A percentile compares a stretch with the other conserved stretches of the same genome.
These are phyloP conservation scores for Scedosporium apiospermum DNA, from an alignment of 2,329 filamentous ascomycete genomes.

Conservation along the genomic window DNA sequence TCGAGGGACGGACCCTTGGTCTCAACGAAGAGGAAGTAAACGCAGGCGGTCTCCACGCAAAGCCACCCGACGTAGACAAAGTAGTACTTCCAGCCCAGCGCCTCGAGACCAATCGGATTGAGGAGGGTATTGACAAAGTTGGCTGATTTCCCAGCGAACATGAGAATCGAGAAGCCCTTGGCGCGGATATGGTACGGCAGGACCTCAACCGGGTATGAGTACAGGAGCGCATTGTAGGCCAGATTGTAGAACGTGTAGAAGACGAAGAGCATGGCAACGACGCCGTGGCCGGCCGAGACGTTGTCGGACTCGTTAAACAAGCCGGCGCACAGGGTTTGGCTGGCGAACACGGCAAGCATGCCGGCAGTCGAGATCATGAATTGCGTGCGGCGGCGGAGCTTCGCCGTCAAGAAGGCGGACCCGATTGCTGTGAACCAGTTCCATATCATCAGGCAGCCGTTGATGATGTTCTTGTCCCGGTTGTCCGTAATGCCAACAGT, in stretches of 20 bases:
- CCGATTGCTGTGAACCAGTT: constrained; percentile 28
- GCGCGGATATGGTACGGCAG: constrained; percentile 43
- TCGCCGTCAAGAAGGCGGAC: constrained; percentile 31
- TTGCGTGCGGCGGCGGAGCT: constrained; percentile 39
- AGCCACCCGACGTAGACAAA: constrained; percentile 43
- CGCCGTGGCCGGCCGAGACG: constrained; percentile 20
- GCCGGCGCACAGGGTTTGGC: constrained; percentile 24
- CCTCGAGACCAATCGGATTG: constrained; percentile 40
- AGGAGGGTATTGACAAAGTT: constrained; percentile 27
- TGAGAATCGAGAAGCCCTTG: constrained; percentile 32
- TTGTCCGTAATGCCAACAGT: constrained; percentile 33
- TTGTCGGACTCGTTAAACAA: constrained; percentile 18
- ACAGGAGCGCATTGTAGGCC: constrained; percentile 42
- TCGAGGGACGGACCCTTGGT: constrained; percentile 41
- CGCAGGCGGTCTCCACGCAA: constrained; percentile 31
- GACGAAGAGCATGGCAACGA: constrained; percentile 25
- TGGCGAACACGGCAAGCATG: constrained; percentile 22
- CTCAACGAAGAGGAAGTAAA: constrained; percentile 32
- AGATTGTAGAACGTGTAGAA: constrained; percentile 40
- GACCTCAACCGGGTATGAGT: constrained; percentile 40
- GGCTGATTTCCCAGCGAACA: constrained; percentile 17
- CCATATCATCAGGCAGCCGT: constrained; percentile 21
- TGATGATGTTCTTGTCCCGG: constrained; percentile 25
- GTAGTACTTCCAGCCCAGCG: constrained; percentile 45
- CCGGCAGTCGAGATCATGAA: constrained; percentile 32